A percentile compares a stretch with the other conserved stretches of the same genome.
These are phyloP conservation scores for Neurospora sp. DNA, from an alignment of 495 filamentous ascomycete genomes.

Conservation along the genomic window DNA sequence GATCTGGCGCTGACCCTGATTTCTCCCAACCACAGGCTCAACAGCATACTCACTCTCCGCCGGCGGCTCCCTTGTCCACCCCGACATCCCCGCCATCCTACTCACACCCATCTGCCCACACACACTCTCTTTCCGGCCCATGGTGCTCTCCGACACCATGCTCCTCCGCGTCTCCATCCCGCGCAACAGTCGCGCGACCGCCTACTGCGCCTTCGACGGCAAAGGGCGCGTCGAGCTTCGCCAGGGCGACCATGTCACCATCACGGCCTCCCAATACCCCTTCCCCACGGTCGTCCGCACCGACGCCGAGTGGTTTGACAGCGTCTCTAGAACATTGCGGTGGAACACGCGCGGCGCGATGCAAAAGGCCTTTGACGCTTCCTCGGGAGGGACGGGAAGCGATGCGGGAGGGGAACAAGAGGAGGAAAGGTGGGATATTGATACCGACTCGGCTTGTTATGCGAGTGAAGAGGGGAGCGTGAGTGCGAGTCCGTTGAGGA, in stretches of 20 bases:
- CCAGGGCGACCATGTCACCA: conserved; percentile 86
- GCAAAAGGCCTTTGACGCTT: conserved; percentile 67
- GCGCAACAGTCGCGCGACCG: conserved; percentile 71
- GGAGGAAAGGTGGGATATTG: conserved; percentile 68
- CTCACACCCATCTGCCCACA: conserved; percentile 97
- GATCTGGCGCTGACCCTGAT: neutral
- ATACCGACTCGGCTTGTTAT: conserved; percentile 62
- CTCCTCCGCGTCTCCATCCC: conserved; percentile 83
- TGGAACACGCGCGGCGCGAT: conserved; percentile 86
- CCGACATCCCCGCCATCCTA: conserved; percentile 93
- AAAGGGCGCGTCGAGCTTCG: conserved; percentile 87
- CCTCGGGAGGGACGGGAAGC: conserved; percentile 16
- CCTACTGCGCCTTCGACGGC: conserved; percentile 94
- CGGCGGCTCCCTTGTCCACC: conserved; percentile 90
- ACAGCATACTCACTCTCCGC: conserved; percentile 95
- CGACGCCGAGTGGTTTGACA: conserved; percentile 88
- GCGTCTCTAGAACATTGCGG: conserved; percentile 75
- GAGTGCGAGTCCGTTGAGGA: conserved; percentile 53
- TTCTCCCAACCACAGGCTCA: conserved; percentile 41
- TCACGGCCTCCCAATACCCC: conserved; percentile 88
- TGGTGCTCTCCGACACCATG: conserved; percentile 96
- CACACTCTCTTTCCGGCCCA: conserved; percentile 90
- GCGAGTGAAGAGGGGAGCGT: conserved; percentile 53
- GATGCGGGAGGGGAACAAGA: conserved; percentile 32
- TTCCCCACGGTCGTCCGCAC: conserved; percentile 85